Evolutionary conservation across 2,329 filamentous ascomycete genomes (phyloP).

Genomic region (Arthroderma sp.): DNA sequence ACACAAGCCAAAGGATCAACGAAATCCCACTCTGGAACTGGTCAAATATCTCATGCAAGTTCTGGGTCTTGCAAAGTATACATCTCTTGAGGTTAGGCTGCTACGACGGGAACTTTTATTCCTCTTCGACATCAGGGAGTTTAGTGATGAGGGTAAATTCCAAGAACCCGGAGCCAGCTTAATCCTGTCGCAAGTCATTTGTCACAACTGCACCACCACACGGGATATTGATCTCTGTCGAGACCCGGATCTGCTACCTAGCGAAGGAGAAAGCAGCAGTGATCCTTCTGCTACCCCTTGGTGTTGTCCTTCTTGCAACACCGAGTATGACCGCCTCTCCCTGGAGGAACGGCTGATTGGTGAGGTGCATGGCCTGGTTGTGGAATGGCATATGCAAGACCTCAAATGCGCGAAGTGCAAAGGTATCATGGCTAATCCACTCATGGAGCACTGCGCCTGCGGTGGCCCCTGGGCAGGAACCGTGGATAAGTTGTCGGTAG

Average conservation of each 20-base stretch:
- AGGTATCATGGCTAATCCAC: slow-evolving; percentile 66
- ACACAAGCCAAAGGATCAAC: slow-evolving; percentile 42
- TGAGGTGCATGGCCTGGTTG: slow-evolving; percentile 58
- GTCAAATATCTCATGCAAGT: slow-evolving; percentile 92
- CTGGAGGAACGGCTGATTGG: slow-evolving; percentile 75
- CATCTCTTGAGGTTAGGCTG: slow-evolving; percentile 73
- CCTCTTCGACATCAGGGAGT: slow-evolving; percentile 89
- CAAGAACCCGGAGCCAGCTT: slow-evolving; percentile 69
- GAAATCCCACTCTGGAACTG: slow-evolving; percentile 73
- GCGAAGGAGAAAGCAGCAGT: slow-evolving; percentile 19
- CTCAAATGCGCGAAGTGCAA: slow-evolving; percentile 65
- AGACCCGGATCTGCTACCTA: slow-evolving; percentile 65
- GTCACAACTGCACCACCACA: slow-evolving; percentile 78
- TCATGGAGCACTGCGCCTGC: slow-evolving; percentile 93
- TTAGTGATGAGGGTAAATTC: slow-evolving; percentile 77
- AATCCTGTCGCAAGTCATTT: slow-evolving; percentile 62
- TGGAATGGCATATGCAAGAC: slow-evolving; percentile 82
- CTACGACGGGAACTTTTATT: slow-evolving; percentile 79
- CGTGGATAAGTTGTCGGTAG: slow-evolving; percentile 52
- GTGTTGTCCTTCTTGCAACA: slow-evolving; percentile 64
- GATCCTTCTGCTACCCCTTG: slow-evolving; percentile 38
- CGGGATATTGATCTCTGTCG: slow-evolving; percentile 86
- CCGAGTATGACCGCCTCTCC: slow-evolving; percentile 60
- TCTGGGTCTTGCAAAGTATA: slow-evolving; percentile 77
- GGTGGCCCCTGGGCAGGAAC: slow-evolving; percentile 72